Base-by-base conservation (phyloP, 2,329 filamentous ascomycete species). In the Colletotrichum liaoningense region DNA sequence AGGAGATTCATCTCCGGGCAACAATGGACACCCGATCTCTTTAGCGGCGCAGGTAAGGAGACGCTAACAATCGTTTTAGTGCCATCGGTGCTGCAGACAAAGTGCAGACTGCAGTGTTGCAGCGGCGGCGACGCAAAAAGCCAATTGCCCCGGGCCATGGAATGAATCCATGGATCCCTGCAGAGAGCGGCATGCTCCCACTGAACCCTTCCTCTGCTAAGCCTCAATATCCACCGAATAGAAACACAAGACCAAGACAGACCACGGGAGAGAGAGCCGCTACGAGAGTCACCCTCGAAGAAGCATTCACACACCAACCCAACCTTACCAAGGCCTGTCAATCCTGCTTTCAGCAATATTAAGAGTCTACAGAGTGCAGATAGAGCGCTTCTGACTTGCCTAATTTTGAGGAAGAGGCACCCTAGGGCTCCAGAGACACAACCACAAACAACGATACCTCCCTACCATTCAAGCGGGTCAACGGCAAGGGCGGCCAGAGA, bases 1-100 rank as follows among this genome's bases (percentile, higher is more conserved):
- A 52, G 70, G 67, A 57, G 65, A 63, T 65, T 73, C 70, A 69
- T 73, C 67, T 73, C 70, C 60, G 70, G 70, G 60, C 66, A 57
- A 70, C 56, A 60, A 56, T 73, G 55, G 70, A 62, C 60, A 65
- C 66, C 46, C 66, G 69, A 72, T 69, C 69, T 72, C 58, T 42
- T 35, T 64, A 55, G 66, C 59, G 70, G 54, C 12, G 19, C 26
- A 56, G 11, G 54, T 28, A 55, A 26, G 26, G 60, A 59, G 35
- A 69, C 46, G 52, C 65, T 46, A 63, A 35, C 55, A 42, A n/a
- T n/a, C 46, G 14, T 24, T 59, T 35, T 72, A 64, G 55, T 69
- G 54, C 59, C 55, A 64, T 64, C 70, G 66, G 42, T 49, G 54
- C 46, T 73, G 26, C 66, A 72, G 65, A 69, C 57, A 49, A 46